Evolutionary conservation across 257 asterid species (phyloP).

Genomic region (Solanum chiquidenum): DNA sequence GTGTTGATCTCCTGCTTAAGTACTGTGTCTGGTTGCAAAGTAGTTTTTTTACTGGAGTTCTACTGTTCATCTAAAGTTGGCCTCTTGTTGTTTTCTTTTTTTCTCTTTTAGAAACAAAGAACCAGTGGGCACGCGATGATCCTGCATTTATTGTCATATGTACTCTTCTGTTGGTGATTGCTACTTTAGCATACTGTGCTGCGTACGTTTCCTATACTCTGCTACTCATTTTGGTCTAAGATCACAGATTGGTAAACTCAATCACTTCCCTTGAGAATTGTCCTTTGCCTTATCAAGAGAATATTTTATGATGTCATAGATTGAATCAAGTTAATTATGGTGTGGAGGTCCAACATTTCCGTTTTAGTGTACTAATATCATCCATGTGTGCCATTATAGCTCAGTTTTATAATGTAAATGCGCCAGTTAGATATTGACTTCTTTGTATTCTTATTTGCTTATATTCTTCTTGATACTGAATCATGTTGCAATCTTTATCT

Average conservation of each 20-base stretch:
- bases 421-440: not conserved
- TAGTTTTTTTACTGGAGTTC: not conserved
- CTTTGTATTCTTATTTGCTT: not conserved
- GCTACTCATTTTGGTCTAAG: not conserved
- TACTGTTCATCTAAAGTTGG: not conserved
- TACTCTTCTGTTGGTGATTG: constrained; percentile 70
- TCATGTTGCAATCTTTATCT: not conserved
- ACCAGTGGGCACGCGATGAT: constrained; percentile 99
- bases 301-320: not conserved
- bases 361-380: not conserved
- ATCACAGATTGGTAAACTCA: not conserved
- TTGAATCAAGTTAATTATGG: not conserved
- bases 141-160: constrained; percentile 96
- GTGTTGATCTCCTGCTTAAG: not conserved
- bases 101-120: constrained; percentile 78
- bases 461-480: constrained; percentile 5
- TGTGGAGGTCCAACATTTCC: not conserved
- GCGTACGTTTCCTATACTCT: constrained; percentile 53
- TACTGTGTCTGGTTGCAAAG: not conserved
- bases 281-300: not conserved
- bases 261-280: not conserved
- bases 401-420: not conserved
- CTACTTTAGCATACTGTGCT: constrained; percentile 80
- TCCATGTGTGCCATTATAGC: not conserved
- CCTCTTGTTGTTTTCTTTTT: not conserved